Percentiles rank a stretch among this genome's conserved stretches.
Evolutionary conservation across 2,329 filamentous ascomycete species (phyloP).

Genomic region (Didymella arachidicola): DNA sequence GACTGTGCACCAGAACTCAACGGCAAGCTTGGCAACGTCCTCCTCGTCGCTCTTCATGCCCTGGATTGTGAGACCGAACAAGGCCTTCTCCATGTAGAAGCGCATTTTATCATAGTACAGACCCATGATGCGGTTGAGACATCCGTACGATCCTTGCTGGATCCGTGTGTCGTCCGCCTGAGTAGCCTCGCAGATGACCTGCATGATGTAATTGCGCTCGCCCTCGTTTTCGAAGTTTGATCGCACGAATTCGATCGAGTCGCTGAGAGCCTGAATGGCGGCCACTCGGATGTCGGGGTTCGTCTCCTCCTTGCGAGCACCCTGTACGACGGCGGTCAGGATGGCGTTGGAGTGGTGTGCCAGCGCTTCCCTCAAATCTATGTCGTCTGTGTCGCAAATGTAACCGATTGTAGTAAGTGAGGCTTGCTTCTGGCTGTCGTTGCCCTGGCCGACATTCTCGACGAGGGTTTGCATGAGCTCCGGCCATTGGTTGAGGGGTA

Average conservation of each 20-base stretch:
- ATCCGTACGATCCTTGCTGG: slow-evolving; percentile 95
- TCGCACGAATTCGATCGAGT: slow-evolving; percentile 96
- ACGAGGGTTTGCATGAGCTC: slow-evolving; percentile 90
- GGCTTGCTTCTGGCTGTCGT: slow-evolving; percentile 88
- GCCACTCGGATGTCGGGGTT: slow-evolving; percentile 90
- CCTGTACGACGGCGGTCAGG: slow-evolving; percentile 95
- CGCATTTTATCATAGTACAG: slow-evolving; percentile 99
- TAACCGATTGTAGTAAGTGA: slow-evolving; percentile 97
- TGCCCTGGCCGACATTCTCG: slow-evolving; percentile 88
- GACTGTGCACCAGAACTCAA: slow-evolving; percentile 99
- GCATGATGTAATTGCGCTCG: slow-evolving; percentile 99
- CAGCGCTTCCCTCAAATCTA: slow-evolving; percentile 82
- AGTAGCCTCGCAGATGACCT: slow-evolving; percentile 98
- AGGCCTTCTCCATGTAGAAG: slow-evolving; percentile 99
- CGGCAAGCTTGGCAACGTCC: slow-evolving; percentile 95
- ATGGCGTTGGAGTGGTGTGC: slow-evolving; percentile 94
- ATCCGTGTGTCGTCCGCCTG: slow-evolving; percentile 91
- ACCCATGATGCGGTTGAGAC: slow-evolving; percentile 97
- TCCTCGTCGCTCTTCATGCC: slow-evolving; percentile 99
- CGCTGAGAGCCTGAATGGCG: slow-evolving; percentile 91
- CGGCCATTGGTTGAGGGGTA: slow-evolving; percentile 91
- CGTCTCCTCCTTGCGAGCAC: slow-evolving; percentile 93
- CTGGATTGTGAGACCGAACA: slow-evolving; percentile 95
- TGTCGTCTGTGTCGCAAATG: slow-evolving; percentile 94
- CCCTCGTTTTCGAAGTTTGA: slow-evolving; percentile 99